These are phyloP conservation scores for Monosporascus sp. DNA, from an alignment of 2,329 filamentous ascomycete species.

Conservation along the genomic window DNA sequence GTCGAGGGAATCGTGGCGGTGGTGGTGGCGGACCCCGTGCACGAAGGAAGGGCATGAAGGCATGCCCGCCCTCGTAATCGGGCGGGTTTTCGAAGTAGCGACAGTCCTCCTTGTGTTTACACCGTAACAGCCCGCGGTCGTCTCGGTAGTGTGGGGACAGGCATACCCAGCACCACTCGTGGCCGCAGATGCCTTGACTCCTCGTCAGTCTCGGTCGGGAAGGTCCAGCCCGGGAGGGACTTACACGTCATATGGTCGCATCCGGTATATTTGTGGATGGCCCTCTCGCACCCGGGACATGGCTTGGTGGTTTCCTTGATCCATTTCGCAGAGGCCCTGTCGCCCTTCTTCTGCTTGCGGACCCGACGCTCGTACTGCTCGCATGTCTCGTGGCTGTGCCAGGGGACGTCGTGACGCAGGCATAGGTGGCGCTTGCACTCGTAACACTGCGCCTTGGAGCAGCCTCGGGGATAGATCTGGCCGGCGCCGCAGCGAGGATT, in stretches of 20 bases:
- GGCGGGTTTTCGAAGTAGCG: slow-evolving; percentile 17
- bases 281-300: slow-evolving; percentile 30
- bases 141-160: slow-evolving; percentile 22
- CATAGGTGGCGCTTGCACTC: slow-evolving; percentile 28
- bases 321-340: slow-evolving; percentile 28
- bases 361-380: slow-evolving; percentile 30
- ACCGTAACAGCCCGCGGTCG: slow-evolving; percentile 22
- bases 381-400: slow-evolving; percentile 33
- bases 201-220: not conserved
- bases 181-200: slow-evolving; percentile 24
- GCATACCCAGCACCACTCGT: slow-evolving; percentile 37
- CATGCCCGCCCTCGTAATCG: slow-evolving; percentile 18
- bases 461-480: slow-evolving; percentile 28
- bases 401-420: slow-evolving; percentile 29
- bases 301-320: slow-evolving; percentile 27
- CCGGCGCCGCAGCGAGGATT: slow-evolving; percentile 30
- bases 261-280: slow-evolving; percentile 29
- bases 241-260: slow-evolving; percentile 38
- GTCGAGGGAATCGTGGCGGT: not conserved
- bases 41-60: slow-evolving; percentile 12
- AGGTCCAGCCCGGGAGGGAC: slow-evolving; percentile 6
- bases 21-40: not conserved
- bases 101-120: slow-evolving; percentile 26
- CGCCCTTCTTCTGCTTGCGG: slow-evolving; percentile 19
- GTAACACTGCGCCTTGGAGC: slow-evolving; percentile 27